phyloP scores from a whole-genome alignment of 2,329 filamentous ascomycete genomes.

The Parasarocladium wereldwijsianum region DNA sequence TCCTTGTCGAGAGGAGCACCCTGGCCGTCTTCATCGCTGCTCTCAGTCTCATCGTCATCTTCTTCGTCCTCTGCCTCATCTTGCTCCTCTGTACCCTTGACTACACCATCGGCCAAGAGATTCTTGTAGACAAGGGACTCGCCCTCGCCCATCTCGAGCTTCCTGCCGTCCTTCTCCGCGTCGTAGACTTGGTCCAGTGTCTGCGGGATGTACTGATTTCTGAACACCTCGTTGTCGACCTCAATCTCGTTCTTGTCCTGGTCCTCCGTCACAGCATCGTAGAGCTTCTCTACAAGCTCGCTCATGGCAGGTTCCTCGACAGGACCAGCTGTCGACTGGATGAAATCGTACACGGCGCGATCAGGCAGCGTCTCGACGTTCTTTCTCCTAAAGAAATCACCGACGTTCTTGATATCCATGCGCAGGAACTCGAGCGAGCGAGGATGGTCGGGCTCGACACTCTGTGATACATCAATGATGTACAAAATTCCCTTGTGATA shows the following conservation, averaged over 20 bases:
- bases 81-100: slow-evolving; percentile 24
- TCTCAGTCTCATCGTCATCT: slow-evolving; percentile 20
- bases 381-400: slow-evolving; percentile 80
- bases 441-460: slow-evolving; percentile 92
- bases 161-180: slow-evolving; percentile 76
- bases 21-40: slow-evolving; percentile 26
- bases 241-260: slow-evolving; percentile 47
- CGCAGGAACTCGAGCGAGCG: slow-evolving; percentile 83
- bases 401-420: slow-evolving; percentile 97
- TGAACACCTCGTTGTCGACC: slow-evolving; percentile 82
- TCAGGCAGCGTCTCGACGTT: slow-evolving; percentile 72
- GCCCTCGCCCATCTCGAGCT: slow-evolving; percentile 58
- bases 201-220: slow-evolving; percentile 92
- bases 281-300: slow-evolving; percentile 50
- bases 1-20: slow-evolving; percentile 44
- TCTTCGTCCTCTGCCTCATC: slow-evolving; percentile 21
- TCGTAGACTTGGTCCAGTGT: slow-evolving; percentile 94
- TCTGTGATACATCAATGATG: slow-evolving; percentile 96
- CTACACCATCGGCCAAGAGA: slow-evolving; percentile 58
- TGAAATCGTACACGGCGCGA: slow-evolving; percentile 69
- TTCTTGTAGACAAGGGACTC: slow-evolving; percentile 73
- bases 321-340: slow-evolving; percentile 47
- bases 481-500: slow-evolving; percentile 73
- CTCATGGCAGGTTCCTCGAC: slow-evolving; percentile 47
- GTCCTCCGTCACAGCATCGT: slow-evolving; percentile 36